Conservation (phyloP, 768 basidiomycete species). For the Pleurotus platypus region DNA sequence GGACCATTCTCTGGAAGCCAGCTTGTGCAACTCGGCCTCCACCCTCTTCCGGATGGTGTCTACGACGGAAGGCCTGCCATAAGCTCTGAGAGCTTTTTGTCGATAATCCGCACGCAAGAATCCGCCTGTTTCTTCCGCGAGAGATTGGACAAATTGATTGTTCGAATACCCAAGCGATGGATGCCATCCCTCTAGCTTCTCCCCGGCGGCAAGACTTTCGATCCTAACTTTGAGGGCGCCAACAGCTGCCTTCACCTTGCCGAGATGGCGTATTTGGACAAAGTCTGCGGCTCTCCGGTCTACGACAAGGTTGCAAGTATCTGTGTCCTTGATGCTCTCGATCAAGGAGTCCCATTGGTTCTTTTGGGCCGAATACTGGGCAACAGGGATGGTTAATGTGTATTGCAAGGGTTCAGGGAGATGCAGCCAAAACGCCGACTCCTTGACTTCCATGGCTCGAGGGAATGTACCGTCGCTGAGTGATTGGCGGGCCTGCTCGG, state of each 20-base stretch:
- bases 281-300: constrained; percentile 11
- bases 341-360: constrained; percentile 45
- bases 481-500: constrained; percentile 32
- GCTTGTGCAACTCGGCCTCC: constrained; percentile 37
- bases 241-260: constrained; percentile 48
- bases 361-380: constrained; percentile 50
- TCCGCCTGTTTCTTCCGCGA: constrained; percentile 33
- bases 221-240: constrained; percentile 59
- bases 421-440: constrained; percentile 32
- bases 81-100: constrained; percentile 27
- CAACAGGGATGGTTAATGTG: constrained; percentile 39
- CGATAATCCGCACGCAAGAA: constrained; percentile 46
- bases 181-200: constrained; percentile 51
- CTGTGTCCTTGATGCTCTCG: constrained; percentile 26
- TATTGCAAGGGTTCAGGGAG: constrained; percentile 50
- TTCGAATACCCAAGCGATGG: constrained; percentile 25
- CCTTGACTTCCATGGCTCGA: constrained; percentile 21
- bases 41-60: constrained; percentile 8
- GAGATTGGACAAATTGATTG: constrained; percentile 29
- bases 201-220: constrained; percentile 50
- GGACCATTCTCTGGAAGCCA: constrained; percentile 39
- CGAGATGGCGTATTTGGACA: neutral
- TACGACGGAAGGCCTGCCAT: constrained; percentile 11
- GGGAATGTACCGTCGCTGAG: constrained; percentile 29
- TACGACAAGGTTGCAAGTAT: constrained; percentile 18